Base-by-base conservation (phyloP, 1,284 basidiomycete genomes). In the Malassezia equina region DNA sequence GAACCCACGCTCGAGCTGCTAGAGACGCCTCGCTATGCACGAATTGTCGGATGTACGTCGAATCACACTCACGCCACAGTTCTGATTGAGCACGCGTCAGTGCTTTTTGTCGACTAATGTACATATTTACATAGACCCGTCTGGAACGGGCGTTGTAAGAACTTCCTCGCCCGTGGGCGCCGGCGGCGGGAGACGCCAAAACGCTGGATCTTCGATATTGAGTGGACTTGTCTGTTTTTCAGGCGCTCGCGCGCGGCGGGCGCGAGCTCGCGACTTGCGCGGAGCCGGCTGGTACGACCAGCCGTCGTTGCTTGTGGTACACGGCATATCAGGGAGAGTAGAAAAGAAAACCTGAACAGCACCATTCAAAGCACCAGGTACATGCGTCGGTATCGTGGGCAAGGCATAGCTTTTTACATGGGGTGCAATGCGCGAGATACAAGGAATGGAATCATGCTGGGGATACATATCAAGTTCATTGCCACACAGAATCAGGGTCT, bases 391-490 rank as follows among this genome's bases (percentile, higher is more conserved):
- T 7, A 28, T 19, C 0, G 25, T 3, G 7, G 49, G 49, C 27
- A 57, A 7, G 7, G 29, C 17, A 29, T 50, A 52, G 5, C 41
- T 39, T 6, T 47, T 39, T 13, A 15, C 24, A 31, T 51, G 27
- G 8, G 34, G 43, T 7, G 23, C 43, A 25, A 39, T 36, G 8
- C 27, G 27, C 4, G 15, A 24, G 9, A 24, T 27, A 21, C 21
- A 34, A 8, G 23, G 29, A 7, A 28, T 2, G 15, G 3, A 1
- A 1, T 47, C 46, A 25, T 34, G 32, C 28, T 9, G 48, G 13
- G 32, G 5, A 28, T 48, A 47, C 31, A 39, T 36, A 33, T 41
- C 49, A 9, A 43, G 40, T 11, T 53, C 59, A 17, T 62, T 62
- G 7, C 59, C 51, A 25, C 47, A 52, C 1, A 62, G 47, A 2